These are phyloP conservation scores for Schizochytrium sp. DNA, from an alignment of 108 stramenopile genomes.

Conservation along the genomic window DNA sequence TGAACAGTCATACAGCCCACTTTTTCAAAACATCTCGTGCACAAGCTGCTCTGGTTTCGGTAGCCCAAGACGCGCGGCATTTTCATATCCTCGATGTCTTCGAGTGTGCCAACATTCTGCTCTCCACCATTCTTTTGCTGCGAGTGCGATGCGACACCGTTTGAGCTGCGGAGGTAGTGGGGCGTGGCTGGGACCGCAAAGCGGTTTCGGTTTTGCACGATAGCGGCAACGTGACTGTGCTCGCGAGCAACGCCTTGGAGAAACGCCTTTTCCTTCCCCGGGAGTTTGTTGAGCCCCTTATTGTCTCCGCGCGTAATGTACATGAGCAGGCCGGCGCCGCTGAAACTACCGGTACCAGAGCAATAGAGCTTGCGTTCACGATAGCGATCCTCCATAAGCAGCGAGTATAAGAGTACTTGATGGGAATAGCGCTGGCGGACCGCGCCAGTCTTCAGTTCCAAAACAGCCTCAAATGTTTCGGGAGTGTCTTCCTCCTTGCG, in stretches of 20 bases:
- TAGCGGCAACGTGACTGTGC: too few relatives aligned
- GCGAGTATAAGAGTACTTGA: neutral
- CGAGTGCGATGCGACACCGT: too few relatives aligned
- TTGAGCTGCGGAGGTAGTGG: too few relatives aligned
- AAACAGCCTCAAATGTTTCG: neutral
- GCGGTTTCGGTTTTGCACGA: too few relatives aligned
- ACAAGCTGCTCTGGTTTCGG: neutral
- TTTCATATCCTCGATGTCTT: neutral
- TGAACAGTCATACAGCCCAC: neutral
- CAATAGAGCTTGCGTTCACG: neutral
- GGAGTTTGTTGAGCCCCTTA: neutral
- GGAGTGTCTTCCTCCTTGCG: neutral
- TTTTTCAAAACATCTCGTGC: neutral
- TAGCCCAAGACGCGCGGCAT: neutral
- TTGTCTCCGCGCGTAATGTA: neutral
- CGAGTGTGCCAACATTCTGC: neutral
- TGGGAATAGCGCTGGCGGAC: neutral
- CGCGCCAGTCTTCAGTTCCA: neutral
- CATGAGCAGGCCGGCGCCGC: neutral
- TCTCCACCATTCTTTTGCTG: neutral
- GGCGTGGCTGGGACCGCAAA: too few relatives aligned
- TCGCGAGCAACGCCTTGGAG: neutral
- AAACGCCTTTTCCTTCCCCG: neutral
- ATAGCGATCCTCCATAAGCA: neutral
- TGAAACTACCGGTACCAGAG: neutral